Evolutionary conservation across 2,329 filamentous ascomycete species (phyloP), one percentile per base, ranked within the genome.

Genomic region (Amesomyces nigricolor): DNA sequence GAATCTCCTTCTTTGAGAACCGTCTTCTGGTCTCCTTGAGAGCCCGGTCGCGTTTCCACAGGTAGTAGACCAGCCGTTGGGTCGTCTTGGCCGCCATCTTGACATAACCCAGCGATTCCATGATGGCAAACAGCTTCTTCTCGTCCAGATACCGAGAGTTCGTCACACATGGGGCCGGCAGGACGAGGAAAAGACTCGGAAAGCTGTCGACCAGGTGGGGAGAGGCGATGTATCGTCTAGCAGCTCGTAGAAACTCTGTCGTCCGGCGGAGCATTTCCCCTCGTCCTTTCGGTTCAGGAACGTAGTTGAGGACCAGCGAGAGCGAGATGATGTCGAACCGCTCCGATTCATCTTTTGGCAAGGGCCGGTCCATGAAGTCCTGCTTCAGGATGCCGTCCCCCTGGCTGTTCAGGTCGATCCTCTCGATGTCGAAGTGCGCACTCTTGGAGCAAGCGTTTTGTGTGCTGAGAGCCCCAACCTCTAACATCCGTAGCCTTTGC

Each of bases 121-220:
- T 90, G 57, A 99, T 89, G 4, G 78, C 76, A 7, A 79, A 71
- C 19, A 99, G 71, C 50, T 82, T 79, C 16, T 75, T 69, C 59
- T 91, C 84, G 53, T 89, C 86, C 67, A 96, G 81, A 68, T 99
- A 99, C 49, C 94, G 82, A 14, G 91, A 96, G 68, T 99, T 99
- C 19, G 81, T 79, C 48, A 97, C 78, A 66, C 94, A 99, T 17
- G 92, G 87, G 32, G 89, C 83, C 2, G 94, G 94, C 2, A 99
- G 75, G 9, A 99, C 94, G 30, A 99, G 74, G 69, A 99, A 99
- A 8, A 99, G 73, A 42, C 81, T 83, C 1, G 89, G 89, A 46
- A 88, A 81, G 48, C 71, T 68, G 6, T 40, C 46, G 4, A 35
- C 55, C n/a, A 51, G 47, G 10, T 44, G n/a, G 5, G 43, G 53